These are phyloP conservation scores for Pythium angustatum DNA, from an alignment of 352 stramenopile genomes.

Conservation along the genomic window DNA sequence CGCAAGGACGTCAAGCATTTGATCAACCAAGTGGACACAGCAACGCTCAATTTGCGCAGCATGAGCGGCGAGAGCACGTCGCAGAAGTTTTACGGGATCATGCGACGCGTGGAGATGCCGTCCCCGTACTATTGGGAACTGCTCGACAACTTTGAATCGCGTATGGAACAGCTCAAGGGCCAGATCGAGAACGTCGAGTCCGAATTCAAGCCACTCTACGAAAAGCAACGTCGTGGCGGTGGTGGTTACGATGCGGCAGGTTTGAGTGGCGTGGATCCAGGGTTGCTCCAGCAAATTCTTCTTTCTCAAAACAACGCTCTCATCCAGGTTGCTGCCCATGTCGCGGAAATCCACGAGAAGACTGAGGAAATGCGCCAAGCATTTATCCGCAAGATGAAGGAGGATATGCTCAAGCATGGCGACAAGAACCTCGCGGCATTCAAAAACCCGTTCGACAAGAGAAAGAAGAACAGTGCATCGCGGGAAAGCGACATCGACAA, in stretches of 20 bases:
- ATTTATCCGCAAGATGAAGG: conserved; percentile 66
- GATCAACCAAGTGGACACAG: conserved; percentile 70
- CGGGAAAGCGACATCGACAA: conserved; percentile 68
- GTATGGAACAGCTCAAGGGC: conserved; percentile 68
- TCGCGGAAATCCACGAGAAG: conserved; percentile 77
- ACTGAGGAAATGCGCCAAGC: conserved; percentile 70
- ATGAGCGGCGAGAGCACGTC: conserved; percentile 53
- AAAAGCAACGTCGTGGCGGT: conserved; percentile 28
- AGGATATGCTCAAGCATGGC: conserved; percentile 61
- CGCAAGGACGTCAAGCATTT: conserved; percentile 76
- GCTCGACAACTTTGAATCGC: conserved; percentile 66
- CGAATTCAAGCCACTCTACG: conserved; percentile 57
- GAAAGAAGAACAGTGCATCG: conserved; percentile 57
- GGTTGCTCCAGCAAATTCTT: conserved; percentile 70
- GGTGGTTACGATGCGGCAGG: conserved; percentile 21
- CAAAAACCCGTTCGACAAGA: conserved; percentile 80
- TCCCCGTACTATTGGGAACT: conserved; percentile 84
- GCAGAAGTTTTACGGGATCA: conserved; percentile 56
- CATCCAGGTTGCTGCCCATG: conserved; percentile 72
- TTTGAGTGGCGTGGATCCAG: conserved; percentile 30
- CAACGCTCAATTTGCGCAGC: conserved; percentile 62
- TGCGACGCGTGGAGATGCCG: conserved; percentile 76
- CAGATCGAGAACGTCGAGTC: conserved; percentile 78
- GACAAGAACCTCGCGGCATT: conserved; percentile 58
- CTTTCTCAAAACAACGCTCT: conserved; percentile 74